These are phyloP conservation scores for Claviceps quebecensis DNA, from an alignment of 2,329 filamentous ascomycete species.

Conservation along the genomic window DNA sequence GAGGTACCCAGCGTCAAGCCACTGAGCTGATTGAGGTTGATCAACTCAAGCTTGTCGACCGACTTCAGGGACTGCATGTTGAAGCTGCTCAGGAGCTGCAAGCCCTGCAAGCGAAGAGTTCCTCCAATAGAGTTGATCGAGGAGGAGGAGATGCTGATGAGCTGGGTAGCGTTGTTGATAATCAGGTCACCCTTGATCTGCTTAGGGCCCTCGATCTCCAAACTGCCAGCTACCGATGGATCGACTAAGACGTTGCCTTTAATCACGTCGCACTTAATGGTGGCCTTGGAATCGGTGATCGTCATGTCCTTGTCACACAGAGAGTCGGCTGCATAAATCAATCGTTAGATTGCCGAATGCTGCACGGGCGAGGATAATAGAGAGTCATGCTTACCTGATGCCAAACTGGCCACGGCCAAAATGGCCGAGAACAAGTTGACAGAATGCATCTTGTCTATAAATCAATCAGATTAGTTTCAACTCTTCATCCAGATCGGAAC, in stretches of 20 bases:
- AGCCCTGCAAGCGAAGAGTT: conserved; percentile 52
- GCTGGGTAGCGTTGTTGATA: conserved; percentile 41
- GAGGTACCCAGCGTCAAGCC: conserved; percentile 33
- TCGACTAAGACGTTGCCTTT: conserved; percentile 55
- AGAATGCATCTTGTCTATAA: conserved; percentile 29
- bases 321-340: conserved; percentile 14
- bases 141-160: conserved; percentile 49
- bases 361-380: no score
- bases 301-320: conserved; percentile 40
- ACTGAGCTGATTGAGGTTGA: conserved; percentile 51
- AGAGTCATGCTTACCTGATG: conserved; percentile 25
- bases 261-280: conserved; percentile 54
- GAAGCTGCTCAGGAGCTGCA: conserved; percentile 56
- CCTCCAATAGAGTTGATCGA: conserved; percentile 53
- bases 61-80: conserved; percentile 49
- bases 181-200: conserved; percentile 43
- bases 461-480: background rate
- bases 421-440: conserved; percentile 30
- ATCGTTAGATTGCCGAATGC: background rate
- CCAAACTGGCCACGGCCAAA: conserved; percentile 27
- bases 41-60: conserved; percentile 56
- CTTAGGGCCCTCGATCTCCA: conserved; percentile 48
- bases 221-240: conserved; percentile 35
- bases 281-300: conserved; percentile 47
- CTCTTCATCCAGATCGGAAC: background rate